phyloP scores from a whole-genome alignment of 345 rosid species.

The Eucalyptus tenuipes region DNA sequence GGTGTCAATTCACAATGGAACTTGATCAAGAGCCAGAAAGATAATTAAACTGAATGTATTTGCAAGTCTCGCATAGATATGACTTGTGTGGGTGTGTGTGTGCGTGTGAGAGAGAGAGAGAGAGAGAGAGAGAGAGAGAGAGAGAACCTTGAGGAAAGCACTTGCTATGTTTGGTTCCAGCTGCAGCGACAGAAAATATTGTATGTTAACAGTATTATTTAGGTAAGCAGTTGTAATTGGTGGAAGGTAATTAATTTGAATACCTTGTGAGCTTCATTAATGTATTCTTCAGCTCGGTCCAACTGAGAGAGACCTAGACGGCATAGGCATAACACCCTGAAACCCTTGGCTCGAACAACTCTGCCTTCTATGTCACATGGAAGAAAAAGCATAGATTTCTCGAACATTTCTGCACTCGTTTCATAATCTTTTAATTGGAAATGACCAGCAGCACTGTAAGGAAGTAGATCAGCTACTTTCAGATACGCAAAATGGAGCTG shows the following conservation, averaged over 20 bases:
- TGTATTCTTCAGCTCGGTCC: conserved; percentile 83
- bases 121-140: conserved; percentile 2
- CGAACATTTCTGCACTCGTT: conserved; percentile 79
- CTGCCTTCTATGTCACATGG: conserved; percentile 59
- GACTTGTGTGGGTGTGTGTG: not conserved
- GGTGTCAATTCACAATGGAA: not conserved
- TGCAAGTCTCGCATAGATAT: not conserved
- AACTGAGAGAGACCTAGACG: conserved; percentile 70
- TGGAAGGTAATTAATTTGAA: not conserved
- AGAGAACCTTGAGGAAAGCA: conserved; percentile 83
- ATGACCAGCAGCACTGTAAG: conserved; percentile 60
- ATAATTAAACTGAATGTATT: not conserved
- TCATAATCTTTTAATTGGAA: conserved; percentile 70
- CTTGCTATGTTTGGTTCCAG: conserved; percentile 74
- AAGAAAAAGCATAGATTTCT: conserved; percentile 87
- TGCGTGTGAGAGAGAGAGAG: not conserved
- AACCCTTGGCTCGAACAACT: conserved; percentile 80
- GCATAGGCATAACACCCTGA: conserved; percentile 89
- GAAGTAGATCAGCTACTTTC: not conserved
- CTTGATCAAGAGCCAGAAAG: not conserved
- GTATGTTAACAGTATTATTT: not conserved
- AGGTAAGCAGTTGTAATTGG: not conserved
- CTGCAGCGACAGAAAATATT: conserved; percentile 30
- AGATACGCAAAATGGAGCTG: not conserved
- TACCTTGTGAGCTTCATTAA: conserved; percentile 90